phyloP scores from a whole-genome alignment of 2,329 filamentous ascomycete genomes.

The Pseudogymnoascus sp. region DNA sequence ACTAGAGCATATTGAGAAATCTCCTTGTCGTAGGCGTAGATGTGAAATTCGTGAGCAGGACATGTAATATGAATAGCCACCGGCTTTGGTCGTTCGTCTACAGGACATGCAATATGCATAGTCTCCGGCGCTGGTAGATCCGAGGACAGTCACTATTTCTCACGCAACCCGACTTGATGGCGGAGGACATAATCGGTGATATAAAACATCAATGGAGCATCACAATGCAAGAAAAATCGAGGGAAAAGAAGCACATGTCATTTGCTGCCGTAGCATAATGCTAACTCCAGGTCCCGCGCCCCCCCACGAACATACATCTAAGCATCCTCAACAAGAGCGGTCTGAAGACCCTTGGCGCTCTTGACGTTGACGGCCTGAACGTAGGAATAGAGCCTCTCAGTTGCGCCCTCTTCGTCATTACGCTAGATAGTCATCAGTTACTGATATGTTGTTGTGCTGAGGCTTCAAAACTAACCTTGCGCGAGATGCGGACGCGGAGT shows the following conservation, averaged over 20 bases:
- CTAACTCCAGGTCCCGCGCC: conserved; percentile 14
- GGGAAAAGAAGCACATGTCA: conserved; percentile 14
- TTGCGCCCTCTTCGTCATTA: conserved; percentile 99
- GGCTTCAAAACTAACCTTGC: conserved; percentile 44
- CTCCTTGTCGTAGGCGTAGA: background rate
- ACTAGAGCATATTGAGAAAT: background rate
- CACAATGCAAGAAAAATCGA: conserved; percentile 4
- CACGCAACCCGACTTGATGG: background rate
- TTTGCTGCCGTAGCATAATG: conserved; percentile 14
- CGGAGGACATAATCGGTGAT: background rate
- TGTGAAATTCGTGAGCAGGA: too few species aligned
- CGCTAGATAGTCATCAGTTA: conserved; percentile 38
- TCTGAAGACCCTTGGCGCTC: conserved; percentile 96
- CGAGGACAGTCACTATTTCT: background rate
- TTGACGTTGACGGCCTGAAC: conserved; percentile 96
- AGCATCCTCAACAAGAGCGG: conserved; percentile 71
- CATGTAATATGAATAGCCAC: too few species aligned
- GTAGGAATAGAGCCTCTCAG: too few species aligned
- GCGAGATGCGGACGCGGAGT: conserved; percentile 95
- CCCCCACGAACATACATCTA: conserved; percentile 29
- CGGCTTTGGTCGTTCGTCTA: background rate
- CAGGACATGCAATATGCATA: background rate
- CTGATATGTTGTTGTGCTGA: background rate
- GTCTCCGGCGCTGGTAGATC: background rate
- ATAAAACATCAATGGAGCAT: background rate